Conservation (phyloP, 2,329 filamentous ascomycete genomes). For the Zymoseptoria pseudotritici region DNA sequence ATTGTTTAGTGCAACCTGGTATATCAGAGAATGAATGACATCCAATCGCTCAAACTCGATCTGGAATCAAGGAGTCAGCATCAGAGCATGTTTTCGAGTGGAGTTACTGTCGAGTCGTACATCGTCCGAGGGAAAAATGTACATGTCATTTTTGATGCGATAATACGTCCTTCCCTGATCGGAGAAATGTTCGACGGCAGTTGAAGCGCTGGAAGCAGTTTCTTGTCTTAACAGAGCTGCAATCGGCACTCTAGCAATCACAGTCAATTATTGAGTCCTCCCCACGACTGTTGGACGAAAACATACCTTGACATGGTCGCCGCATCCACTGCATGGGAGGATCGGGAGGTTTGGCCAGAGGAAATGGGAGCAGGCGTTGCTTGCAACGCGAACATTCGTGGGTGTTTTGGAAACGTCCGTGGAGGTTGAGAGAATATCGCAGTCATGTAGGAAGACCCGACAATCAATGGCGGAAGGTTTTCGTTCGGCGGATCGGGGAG, state of each 20-base stretch:
- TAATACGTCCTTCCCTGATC: constrained; percentile 16
- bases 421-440: constrained; percentile 1
- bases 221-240: constrained; percentile 17
- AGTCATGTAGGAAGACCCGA: constrained; percentile 1
- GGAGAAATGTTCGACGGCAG: constrained; percentile 11
- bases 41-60: constrained; percentile 18
- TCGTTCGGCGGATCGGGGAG: not conserved
- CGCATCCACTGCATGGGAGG: constrained; percentile 7
- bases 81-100: not conserved
- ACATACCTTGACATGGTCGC: constrained; percentile 18
- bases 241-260: constrained; percentile 13
- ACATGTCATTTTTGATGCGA: constrained; percentile 12
- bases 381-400: constrained; percentile 16
- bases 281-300: not conserved
- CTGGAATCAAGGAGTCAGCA: constrained; percentile 7
- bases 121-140: constrained; percentile 20
- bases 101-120: constrained; percentile 5
- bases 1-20: constrained; percentile 31
- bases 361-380: constrained; percentile 9
- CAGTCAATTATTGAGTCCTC: not conserved
- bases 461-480: not conserved
- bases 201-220: constrained; percentile 1
- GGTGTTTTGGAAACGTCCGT: constrained; percentile 1
- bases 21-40: constrained; percentile 19
- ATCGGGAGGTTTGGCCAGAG: constrained; percentile 1